phyloP scores from a whole-genome alignment of 2,329 filamentous ascomycete species.

The Colletotrichum aenigma region DNA sequence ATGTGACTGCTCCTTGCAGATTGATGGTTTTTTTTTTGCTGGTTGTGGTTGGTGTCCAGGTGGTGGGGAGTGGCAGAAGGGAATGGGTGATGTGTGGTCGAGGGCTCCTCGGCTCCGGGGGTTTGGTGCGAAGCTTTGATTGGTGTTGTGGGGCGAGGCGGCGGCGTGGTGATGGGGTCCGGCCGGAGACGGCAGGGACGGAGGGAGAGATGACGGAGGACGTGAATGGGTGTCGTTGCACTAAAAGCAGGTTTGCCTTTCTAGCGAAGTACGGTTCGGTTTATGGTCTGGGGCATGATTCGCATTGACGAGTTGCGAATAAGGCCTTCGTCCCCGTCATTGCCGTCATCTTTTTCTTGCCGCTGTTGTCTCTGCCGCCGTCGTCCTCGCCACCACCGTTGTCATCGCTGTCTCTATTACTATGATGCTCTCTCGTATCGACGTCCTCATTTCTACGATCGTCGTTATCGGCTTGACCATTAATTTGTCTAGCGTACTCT shows the following conservation, averaged over 20 bases:
- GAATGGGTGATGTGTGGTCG: neutral
- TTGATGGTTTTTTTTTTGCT: neutral
- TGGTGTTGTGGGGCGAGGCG: neutral
- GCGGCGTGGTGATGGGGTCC: neutral
- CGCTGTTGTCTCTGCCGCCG: no score
- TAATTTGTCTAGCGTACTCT: fast-evolving
- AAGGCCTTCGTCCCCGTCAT: no score
- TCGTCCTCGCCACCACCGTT: neutral
- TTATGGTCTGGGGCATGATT: no score
- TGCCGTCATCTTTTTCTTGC: no score
- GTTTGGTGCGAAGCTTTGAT: neutral
- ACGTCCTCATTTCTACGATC: fast-evolving
- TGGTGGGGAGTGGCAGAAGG: neutral
- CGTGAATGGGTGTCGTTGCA: no score
- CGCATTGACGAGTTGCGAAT: fast-evolving
- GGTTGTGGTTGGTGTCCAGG: neutral
- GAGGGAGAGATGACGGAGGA: neutral
- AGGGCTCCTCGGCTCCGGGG: neutral
- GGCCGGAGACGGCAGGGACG: neutral
- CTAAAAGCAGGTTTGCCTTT: no score
- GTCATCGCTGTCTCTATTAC: neutral
- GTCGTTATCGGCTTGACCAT: fast-evolving
- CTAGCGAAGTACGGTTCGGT: no score
- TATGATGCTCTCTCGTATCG: neutral
- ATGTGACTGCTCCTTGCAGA: neutral